Conservation (phyloP, 208 protist species). For the Phytomonas sp. region DNA sequence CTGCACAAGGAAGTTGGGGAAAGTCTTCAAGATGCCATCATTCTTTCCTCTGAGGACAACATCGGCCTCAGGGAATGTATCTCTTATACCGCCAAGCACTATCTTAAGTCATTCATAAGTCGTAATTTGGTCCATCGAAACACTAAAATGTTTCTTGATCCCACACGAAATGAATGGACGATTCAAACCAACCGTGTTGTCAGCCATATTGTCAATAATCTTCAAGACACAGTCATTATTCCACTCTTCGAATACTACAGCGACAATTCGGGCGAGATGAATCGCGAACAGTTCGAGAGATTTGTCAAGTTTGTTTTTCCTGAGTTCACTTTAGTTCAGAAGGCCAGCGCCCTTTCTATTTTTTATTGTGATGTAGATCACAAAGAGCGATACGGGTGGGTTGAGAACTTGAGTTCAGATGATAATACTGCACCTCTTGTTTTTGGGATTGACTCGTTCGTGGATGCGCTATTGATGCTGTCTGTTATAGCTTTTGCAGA, state of each 20-base stretch:
- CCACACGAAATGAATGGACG: slow-evolving; percentile 53
- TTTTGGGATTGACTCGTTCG: slow-evolving; percentile 61
- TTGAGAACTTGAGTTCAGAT: neutral
- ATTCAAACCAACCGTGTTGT: slow-evolving; percentile 52
- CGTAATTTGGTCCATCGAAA: slow-evolving; percentile 37
- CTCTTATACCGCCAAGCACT: slow-evolving; percentile 42
- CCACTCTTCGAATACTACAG: slow-evolving; percentile 63
- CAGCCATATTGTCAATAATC: slow-evolving; percentile 45
- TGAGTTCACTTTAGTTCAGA: slow-evolving; percentile 30
- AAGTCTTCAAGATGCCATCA: slow-evolving; percentile 32
- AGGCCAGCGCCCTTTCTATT: slow-evolving; percentile 40
- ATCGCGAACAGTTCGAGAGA: slow-evolving; percentile 27
- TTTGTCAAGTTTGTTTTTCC: slow-evolving; percentile 58
- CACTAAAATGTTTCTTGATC: slow-evolving; percentile 41
- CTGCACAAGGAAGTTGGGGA: slow-evolving; percentile 18
- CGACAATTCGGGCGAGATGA: slow-evolving; percentile 29
- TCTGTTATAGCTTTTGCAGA: slow-evolving; percentile 72
- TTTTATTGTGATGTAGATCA: slow-evolving; percentile 32
- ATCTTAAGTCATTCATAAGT: slow-evolving; percentile 53
- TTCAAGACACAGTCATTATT: slow-evolving; percentile 35
- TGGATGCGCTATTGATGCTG: slow-evolving; percentile 75
- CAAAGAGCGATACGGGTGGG: neutral
- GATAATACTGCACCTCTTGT: slow-evolving; percentile 2
- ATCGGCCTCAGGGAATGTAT: slow-evolving; percentile 57
- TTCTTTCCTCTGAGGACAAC: slow-evolving; percentile 59